These are phyloP conservation scores for Aspergillus transmontanensis DNA, from an alignment of 2,329 filamentous ascomycete species.

Conservation along the genomic window DNA sequence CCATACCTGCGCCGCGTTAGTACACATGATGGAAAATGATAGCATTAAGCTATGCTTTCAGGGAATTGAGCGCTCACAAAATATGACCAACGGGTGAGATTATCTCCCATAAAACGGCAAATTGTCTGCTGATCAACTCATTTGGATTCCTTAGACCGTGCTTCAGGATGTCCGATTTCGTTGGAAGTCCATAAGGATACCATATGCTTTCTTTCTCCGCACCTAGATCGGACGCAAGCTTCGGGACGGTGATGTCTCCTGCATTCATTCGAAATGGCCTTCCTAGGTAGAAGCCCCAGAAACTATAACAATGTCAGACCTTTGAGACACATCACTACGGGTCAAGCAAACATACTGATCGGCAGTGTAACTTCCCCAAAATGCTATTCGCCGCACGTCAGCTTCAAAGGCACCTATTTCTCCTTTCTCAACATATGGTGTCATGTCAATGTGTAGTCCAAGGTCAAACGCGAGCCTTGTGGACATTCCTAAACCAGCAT, in stretches of 20 bases:
- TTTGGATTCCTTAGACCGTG: conserved; percentile 31
- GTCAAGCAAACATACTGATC: conserved; percentile 36
- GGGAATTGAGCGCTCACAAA: conserved; percentile 28
- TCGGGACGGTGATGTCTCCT: conserved; percentile 44
- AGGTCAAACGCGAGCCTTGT: conserved; percentile 51
- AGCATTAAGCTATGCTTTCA: background rate
- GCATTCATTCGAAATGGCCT: conserved; percentile 46
- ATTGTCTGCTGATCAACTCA: conserved; percentile 40
- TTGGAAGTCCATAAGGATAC: conserved; percentile 33
- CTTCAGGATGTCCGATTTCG: conserved; percentile 1
- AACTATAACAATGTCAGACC: conserved; percentile 25
- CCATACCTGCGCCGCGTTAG: conserved; percentile 35
- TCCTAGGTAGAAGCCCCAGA: conserved; percentile 48
- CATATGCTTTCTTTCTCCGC: conserved; percentile 33
- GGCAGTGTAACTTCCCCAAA: conserved; percentile 48
- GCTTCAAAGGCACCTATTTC: conserved; percentile 43
- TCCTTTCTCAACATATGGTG: conserved; percentile 42
- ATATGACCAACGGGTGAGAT: conserved; percentile 47
- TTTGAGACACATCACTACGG: background rate
- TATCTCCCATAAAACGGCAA: conserved; percentile 47
- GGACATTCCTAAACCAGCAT: conserved; percentile 40
- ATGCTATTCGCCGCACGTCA: conserved; percentile 42
- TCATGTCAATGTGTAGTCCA: conserved; percentile 46
- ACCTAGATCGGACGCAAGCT: conserved; percentile 34
- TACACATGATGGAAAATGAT: background rate